Evolutionary conservation across 2,329 filamentous ascomycete species (phyloP).

Genomic region (Hymenoscyphus fructigenus): DNA sequence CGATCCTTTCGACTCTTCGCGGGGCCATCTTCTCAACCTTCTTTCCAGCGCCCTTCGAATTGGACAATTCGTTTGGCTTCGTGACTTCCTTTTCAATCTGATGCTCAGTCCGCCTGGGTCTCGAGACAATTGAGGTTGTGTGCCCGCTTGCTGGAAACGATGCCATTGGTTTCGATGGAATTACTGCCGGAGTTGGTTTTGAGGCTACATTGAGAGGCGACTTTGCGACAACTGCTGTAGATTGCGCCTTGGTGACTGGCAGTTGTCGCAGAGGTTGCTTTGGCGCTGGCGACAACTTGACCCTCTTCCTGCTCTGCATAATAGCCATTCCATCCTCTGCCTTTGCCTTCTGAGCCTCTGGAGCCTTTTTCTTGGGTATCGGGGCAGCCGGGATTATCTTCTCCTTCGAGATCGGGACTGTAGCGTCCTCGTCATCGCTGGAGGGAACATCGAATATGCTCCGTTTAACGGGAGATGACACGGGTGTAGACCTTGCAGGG

Average conservation of each 20-base stretch:
- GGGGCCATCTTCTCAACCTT: neutral
- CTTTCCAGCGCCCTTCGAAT: neutral
- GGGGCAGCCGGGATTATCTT: constrained; percentile 11
- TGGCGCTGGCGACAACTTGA: constrained; percentile 29
- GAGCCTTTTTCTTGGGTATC: constrained; percentile 8
- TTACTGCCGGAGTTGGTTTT: neutral
- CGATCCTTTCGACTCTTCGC: neutral
- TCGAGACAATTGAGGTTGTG: constrained; percentile 20
- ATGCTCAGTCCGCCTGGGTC: constrained; percentile 21
- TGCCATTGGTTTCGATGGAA: constrained; percentile 12
- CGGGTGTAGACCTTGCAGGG: neutral
- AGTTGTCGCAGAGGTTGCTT: constrained; percentile 1
- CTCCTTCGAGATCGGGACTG: constrained; percentile 16
- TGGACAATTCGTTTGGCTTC: neutral
- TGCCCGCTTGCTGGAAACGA: constrained; percentile 18
- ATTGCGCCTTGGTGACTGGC: constrained; percentile 2
- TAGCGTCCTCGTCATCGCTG: constrained; percentile 23
- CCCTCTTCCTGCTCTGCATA: constrained; percentile 28
- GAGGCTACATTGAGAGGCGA: neutral
- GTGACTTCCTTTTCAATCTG: constrained; percentile 5
- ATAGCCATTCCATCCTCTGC: constrained; percentile 16
- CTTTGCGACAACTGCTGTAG: neutral
- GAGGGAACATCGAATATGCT: constrained; percentile 7
- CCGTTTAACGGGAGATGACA: neutral
- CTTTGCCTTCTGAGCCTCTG: constrained; percentile 7